These are phyloP conservation scores for Emergomyces africanus DNA, from an alignment of 2,329 filamentous ascomycete genomes.

Conservation along the genomic window DNA sequence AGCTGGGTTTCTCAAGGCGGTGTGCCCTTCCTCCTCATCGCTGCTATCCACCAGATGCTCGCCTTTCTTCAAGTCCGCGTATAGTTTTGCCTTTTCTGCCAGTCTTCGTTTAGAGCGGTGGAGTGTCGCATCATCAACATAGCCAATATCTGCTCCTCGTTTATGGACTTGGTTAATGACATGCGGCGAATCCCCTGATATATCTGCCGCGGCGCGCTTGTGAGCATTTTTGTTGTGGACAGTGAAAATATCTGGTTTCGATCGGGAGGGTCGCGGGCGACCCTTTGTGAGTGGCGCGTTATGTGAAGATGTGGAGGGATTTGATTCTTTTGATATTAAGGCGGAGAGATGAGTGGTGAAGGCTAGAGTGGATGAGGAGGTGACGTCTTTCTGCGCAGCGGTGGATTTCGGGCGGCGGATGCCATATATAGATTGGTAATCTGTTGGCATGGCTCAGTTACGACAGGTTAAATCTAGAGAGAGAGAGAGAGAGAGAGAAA, in stretches of 20 bases:
- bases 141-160: conserved; percentile 46
- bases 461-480: background rate
- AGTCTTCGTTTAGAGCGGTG: conserved; percentile 65
- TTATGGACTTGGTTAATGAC: conserved; percentile 49
- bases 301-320: conserved; percentile 18
- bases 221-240: conserved; percentile 50
- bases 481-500: background rate
- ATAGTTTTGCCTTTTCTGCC: conserved; percentile 80
- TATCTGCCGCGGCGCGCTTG: conserved; percentile 50
- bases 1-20: conserved; percentile 15
- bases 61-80: conserved; percentile 83
- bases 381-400: conserved; percentile 48
- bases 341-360: conserved; percentile 82
- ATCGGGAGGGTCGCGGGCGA: conserved; percentile 30
- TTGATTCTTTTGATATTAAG: conserved; percentile 49
- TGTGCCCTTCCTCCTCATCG: conserved; percentile 18
- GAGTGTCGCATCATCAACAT: conserved; percentile 44
- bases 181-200: conserved; percentile 41
- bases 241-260: conserved; percentile 59
- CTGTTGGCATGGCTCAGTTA: conserved; percentile 1
- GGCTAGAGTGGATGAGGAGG: conserved; percentile 59
- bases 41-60: conserved; percentile 49
- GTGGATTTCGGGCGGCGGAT: conserved; percentile 54
- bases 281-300: conserved; percentile 29
- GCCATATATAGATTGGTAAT: conserved; percentile 51